Evolutionary conservation across 164 flowering plant genomes (phyloP), one percentile per base, ranked within the genome.

Genomic region (Umbilicus rupestris): DNA sequence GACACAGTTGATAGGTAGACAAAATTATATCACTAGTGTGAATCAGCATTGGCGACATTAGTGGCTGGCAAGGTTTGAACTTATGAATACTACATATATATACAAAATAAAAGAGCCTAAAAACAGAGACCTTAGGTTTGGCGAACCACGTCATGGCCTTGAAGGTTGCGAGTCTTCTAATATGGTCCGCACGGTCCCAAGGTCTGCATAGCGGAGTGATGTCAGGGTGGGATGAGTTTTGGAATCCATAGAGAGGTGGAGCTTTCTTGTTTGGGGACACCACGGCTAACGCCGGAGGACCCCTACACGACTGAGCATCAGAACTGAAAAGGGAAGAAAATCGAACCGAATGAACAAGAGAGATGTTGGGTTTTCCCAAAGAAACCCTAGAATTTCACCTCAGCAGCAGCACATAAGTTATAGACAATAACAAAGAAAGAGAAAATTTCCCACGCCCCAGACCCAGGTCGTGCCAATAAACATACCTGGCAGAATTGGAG

Each of bases 61-160:
- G n/a, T n/a, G n/a, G n/a, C n/a, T n/a, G n/a, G n/a, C n/a, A 50
- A n/a, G 9, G 26, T 16, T 7, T 11, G 16, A 24, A 28, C 63
- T 12, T 58, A 58, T 29, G 14, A 58, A 69, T 2, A 63, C 28
- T 15, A 12, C 20, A 24, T 12, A 39, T 1, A 35, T 35, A 35
- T 1, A 35, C 8, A 16, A 42, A 41, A 9, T 44, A 20, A 45
- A 39, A 47, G 22, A 16, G n/a, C 16, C 20, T 8, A 19, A 29
- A 31, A 7, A 73, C n/a, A 20, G 65, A 30, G 72, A 93, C 98
- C 98, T 90, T 82, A 26, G 97, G 97, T 78, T 89, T 94, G 31
- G 86, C 98, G 69, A 94, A 90, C 98, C 98, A 94, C n/a, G 88
- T 84, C 89, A 89, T 94, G 39, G 98, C 85, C 82, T 94, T 94